phyloP scores from a whole-genome alignment of 1,284 basidiomycete species.

The Cutaneotrichosporon sp. region DNA sequence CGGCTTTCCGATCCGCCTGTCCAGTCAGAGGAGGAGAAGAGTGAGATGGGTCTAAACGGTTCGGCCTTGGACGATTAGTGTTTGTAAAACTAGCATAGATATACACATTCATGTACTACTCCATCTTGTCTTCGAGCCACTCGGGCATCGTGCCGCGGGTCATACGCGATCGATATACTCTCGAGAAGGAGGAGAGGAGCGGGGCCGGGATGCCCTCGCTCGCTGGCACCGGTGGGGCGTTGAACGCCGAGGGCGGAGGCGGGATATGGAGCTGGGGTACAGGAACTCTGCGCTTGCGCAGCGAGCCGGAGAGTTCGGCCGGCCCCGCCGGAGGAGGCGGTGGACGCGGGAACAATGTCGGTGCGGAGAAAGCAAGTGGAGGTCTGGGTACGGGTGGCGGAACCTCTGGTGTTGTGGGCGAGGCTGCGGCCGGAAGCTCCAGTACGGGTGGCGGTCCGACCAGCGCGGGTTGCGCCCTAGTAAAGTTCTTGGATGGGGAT shows the following conservation, averaged over 20 bases:
- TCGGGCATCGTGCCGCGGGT: not conserved
- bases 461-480: not conserved
- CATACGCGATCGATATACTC: not conserved
- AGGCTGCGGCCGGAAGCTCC: not conserved
- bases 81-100: not conserved
- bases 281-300: conserved; percentile 3
- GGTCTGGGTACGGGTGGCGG: not conserved
- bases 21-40: not conserved
- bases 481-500: not conserved
- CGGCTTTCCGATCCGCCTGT: conserved; percentile 10
- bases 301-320: not conserved
- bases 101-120: conserved; percentile 1
- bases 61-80: conserved; percentile 8
- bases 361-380: not conserved
- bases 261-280: not conserved
- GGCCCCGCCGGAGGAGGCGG: not conserved
- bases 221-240: not conserved
- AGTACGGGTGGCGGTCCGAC: not conserved
- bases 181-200: not conserved
- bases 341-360: not conserved
- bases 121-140: not conserved
- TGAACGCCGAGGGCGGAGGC: not conserved
- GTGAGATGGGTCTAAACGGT: not conserved
- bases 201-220: not conserved
- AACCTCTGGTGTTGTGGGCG: not conserved